These are phyloP conservation scores for Nothophaeocryptopus gaeumannii DNA, from an alignment of 2,329 filamentous ascomycete genomes.

Conservation along the genomic window DNA sequence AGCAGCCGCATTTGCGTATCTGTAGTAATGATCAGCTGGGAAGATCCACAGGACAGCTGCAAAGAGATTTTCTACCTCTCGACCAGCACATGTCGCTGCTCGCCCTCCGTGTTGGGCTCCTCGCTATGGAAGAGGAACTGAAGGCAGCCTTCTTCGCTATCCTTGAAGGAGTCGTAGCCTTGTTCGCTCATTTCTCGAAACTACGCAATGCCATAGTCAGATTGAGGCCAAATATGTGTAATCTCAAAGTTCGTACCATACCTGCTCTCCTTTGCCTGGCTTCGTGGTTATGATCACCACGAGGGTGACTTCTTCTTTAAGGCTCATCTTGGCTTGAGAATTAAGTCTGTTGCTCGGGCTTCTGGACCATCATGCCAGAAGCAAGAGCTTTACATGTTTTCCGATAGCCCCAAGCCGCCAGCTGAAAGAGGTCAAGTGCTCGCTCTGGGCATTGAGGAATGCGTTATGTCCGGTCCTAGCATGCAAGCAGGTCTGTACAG, in stretches of 20 bases:
- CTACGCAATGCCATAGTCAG: not conserved
- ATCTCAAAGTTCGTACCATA: not conserved
- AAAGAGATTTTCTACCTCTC: not conserved
- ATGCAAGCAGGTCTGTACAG: no score
- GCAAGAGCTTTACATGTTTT: no score
- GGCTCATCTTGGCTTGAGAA: not conserved
- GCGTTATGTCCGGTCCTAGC: no score
- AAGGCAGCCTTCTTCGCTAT: not conserved
- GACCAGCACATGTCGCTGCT: not conserved
- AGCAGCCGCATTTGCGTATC: no score
- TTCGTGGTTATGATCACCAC: conserved; percentile 1
- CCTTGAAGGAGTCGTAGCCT: not conserved
- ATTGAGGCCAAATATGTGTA: not conserved
- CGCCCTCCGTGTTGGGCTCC: not conserved
- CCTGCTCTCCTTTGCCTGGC: conserved; percentile 1
- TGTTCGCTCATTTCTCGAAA: not conserved
- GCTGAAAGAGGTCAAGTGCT: no score
- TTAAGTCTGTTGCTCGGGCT: no score
- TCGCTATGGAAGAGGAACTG: conserved; percentile 1
- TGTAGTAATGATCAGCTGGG: no score
- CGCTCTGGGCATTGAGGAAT: no score
- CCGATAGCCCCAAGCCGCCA: no score
- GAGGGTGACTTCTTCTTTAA: not conserved
- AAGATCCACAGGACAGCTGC: no score
- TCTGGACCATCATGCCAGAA: no score